These are phyloP conservation scores for Amanita fuliginea DNA, from an alignment of 768 basidiomycete genomes.

Conservation along the genomic window DNA sequence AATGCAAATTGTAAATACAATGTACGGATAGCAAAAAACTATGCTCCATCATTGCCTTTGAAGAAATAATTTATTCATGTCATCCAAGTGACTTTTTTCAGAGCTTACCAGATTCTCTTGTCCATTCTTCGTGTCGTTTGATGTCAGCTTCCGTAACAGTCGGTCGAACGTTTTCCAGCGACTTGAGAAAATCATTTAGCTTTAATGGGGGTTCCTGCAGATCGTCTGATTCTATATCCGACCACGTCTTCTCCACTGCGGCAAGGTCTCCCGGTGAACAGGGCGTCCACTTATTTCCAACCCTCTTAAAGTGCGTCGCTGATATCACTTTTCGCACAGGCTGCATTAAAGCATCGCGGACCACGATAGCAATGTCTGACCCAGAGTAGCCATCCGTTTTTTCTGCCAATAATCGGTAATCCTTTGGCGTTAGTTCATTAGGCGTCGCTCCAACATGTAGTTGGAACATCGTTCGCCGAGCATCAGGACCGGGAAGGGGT, in stretches of 20 bases:
- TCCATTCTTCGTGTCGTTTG: conserved; percentile 74
- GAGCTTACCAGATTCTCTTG: conserved; percentile 64
- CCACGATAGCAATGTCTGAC: conserved; percentile 89
- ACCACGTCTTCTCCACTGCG: conserved; percentile 84
- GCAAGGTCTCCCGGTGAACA: conserved; percentile 90
- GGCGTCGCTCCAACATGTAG: conserved; percentile 92
- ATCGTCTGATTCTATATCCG: conserved; percentile 79
- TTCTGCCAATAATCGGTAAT: conserved; percentile 74
- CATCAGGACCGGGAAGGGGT: conserved; percentile 88
- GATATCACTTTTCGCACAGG: conserved; percentile 93
- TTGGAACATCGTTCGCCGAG: conserved; percentile 92
- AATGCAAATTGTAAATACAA: conserved; percentile 3
- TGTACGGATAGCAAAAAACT: neutral
- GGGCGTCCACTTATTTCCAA: conserved; percentile 73
- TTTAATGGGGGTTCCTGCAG: conserved; percentile 80
- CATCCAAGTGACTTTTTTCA: neutral
- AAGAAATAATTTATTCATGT: neutral
- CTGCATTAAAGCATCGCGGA: conserved; percentile 97
- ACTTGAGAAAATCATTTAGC: conserved; percentile 72
- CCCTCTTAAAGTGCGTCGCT: conserved; percentile 87
- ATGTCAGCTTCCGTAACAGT: conserved; percentile 89
- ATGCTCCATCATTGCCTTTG: conserved; percentile 22
- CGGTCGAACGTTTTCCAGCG: conserved; percentile 67
- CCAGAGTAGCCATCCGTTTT: conserved; percentile 92
- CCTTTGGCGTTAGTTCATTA: conserved; percentile 65